Conservation (phyloP, 2,329 filamentous ascomycete genomes). For the Drechmeria coniospora region DNA sequence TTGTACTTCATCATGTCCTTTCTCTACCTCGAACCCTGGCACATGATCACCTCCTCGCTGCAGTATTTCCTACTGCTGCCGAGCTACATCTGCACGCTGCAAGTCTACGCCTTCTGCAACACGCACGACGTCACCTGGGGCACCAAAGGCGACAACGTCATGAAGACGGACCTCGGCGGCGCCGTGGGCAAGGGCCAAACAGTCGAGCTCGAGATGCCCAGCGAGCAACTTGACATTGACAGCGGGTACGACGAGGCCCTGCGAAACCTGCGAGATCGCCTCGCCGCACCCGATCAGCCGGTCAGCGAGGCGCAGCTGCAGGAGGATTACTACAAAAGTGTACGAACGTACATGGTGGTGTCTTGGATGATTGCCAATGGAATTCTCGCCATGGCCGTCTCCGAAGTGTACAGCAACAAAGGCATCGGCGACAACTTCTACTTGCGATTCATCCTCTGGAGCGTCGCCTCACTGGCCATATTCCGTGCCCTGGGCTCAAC, state of each 20-base stretch:
- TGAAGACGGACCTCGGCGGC: slow-evolving; percentile 80
- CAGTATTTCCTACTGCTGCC: slow-evolving; percentile 92
- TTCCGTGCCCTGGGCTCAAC: slow-evolving; percentile 76
- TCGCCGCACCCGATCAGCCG: slow-evolving; percentile 55
- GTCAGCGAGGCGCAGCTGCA: slow-evolving; percentile 69
- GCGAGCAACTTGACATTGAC: slow-evolving; percentile 95
- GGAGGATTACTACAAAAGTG: slow-evolving; percentile 96
- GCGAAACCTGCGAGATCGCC: slow-evolving; percentile 81
- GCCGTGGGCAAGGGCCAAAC: slow-evolving; percentile 65
- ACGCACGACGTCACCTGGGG: slow-evolving; percentile 98
- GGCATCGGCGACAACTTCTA: slow-evolving; percentile 75
- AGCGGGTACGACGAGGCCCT: slow-evolving; percentile 94
- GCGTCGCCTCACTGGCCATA: slow-evolving; percentile 68
- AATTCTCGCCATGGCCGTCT: slow-evolving; percentile 83
- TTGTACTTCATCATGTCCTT: slow-evolving; percentile 95
- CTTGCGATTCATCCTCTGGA: slow-evolving; percentile 84
- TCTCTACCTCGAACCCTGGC: slow-evolving; percentile 95
- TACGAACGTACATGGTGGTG: slow-evolving; percentile 95
- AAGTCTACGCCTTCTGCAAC: slow-evolving; percentile 98
- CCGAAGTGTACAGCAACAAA: slow-evolving; percentile 63
- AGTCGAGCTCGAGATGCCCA: slow-evolving; percentile 94
- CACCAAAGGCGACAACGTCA: slow-evolving; percentile 94
- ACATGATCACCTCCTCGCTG: slow-evolving; percentile 84
- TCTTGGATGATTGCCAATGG: slow-evolving; percentile 89
- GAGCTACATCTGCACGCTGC: slow-evolving; percentile 88